Base-by-base conservation (phyloP, 2,329 filamentous ascomycete genomes). In the Coniochaeta prunicola region DNA sequence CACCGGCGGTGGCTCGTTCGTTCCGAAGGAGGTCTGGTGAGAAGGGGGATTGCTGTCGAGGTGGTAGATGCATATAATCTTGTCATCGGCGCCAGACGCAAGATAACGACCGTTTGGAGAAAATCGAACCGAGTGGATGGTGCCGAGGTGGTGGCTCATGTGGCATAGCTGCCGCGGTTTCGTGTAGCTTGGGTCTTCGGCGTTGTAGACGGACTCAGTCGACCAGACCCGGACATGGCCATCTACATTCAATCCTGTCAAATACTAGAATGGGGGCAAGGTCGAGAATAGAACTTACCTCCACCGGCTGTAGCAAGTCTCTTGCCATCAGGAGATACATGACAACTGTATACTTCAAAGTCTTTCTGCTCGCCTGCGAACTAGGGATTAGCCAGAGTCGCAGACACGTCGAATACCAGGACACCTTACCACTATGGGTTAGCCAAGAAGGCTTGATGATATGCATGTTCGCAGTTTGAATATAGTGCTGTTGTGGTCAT, bases 201-300 rank as follows among this genome's bases (percentile, higher is more conserved):
- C 88, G 67, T 91, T 90, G 71, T 91, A 88, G 70, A 99, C 91
- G 59, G 94, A 89, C 66, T 97, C 93, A 60, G 91, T 97, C 24
- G 93, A 97, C 94, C 94, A 99, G 67, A 99, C 90, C 64, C 96
- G 89, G 61, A 99, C 94, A 73, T 97, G 91, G 70, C 94, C 93
- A 80, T 99, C 94, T 73, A 59, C 4, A 28, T n/a, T 15, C 10
- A 89, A 17, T 24, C 21, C 19, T n/a, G 21, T 24, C 21, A n/a
- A 45, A 24, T 45, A 19, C 40, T 45, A 7, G n/a, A 24, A 45
- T 10, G 7, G 19, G 24, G 40, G n/a, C 24, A 4, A 9, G 13
- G 8, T 21, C 4, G 4, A 24, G 53, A 4, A 31, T 58, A 57
- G 28, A 10, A 68, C 85, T 73, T 77, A 92, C 89, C 89, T 82